A percentile compares a stretch with the other conserved stretches of the same genome.
Evolutionary conservation across 495 filamentous ascomycete genomes (phyloP).

Genomic region (Pseudoneurospora amorphoporcata): DNA sequence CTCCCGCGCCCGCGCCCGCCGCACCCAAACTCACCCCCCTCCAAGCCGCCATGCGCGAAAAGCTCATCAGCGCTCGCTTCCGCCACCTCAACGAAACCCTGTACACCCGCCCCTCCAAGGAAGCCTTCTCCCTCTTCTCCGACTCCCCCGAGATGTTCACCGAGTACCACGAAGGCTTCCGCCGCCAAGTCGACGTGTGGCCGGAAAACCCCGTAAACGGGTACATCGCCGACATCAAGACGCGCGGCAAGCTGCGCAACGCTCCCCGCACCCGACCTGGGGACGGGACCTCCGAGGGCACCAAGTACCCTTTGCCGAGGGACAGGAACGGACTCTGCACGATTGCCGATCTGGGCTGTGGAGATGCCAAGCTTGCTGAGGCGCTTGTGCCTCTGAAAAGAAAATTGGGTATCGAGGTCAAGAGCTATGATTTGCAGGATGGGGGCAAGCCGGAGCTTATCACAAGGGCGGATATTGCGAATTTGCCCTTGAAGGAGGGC

Average conservation of each 20-base stretch:
- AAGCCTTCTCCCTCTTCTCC: slow-evolving; percentile 68
- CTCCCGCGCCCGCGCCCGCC: slow-evolving; percentile 15
- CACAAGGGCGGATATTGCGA: slow-evolving; percentile 77
- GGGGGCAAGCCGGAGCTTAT: slow-evolving; percentile 51
- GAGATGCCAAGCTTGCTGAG: slow-evolving; percentile 56
- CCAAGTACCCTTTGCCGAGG: slow-evolving; percentile 21
- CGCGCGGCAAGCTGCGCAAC: slow-evolving; percentile 33
- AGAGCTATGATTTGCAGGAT: slow-evolving; percentile 45
- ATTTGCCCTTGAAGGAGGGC: slow-evolving; percentile 61
- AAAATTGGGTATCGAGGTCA: slow-evolving; percentile 31
- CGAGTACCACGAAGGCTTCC: slow-evolving; percentile 92
- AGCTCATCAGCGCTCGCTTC: slow-evolving; percentile 89
- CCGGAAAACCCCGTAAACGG: slow-evolving; percentile 87
- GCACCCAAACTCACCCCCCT: slow-evolving; percentile 67
- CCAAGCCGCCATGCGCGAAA: slow-evolving; percentile 85
- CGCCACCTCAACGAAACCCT: slow-evolving; percentile 93
- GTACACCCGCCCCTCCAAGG: slow-evolving; percentile 77
- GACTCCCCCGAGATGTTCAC: slow-evolving; percentile 79
- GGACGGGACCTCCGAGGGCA: slow-evolving; percentile 7
- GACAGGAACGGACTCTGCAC: slow-evolving; percentile 48
- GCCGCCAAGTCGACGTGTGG: slow-evolving; percentile 88
- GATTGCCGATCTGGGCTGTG: slow-evolving; percentile 62
- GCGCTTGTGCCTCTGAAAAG: slow-evolving; percentile 50
- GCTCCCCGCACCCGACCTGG: slow-evolving; percentile 25
- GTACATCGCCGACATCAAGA: slow-evolving; percentile 59